phyloP scores from a whole-genome alignment of 2,329 filamentous ascomycete species.

The Capronia coronata region DNA sequence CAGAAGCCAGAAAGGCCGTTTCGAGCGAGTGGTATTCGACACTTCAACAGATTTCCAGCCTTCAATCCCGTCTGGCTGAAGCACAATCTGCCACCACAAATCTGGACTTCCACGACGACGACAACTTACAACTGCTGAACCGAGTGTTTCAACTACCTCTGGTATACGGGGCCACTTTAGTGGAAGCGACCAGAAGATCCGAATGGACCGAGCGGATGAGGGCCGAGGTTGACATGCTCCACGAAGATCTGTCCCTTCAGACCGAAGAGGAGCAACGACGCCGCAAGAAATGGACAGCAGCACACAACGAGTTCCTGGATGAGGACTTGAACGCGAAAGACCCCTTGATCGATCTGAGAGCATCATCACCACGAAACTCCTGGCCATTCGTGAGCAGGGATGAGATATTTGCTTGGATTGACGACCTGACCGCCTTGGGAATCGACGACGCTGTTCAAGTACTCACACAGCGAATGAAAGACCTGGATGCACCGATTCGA shows the following conservation, averaged over 20 bases:
- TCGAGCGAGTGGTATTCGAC: conserved; percentile 56
- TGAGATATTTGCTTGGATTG: conserved; percentile 69
- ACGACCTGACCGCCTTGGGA: conserved; percentile 57
- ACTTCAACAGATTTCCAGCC: conserved; percentile 74
- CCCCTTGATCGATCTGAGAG: conserved; percentile 75
- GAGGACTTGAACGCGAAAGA: conserved; percentile 31
- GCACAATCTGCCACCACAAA: conserved; percentile 66
- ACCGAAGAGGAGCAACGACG: conserved; percentile 89
- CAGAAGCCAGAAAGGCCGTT: conserved; percentile 59
- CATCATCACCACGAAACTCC: conserved; percentile 68
- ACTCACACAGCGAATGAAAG: conserved; percentile 67
- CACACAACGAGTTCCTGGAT: conserved; percentile 25
- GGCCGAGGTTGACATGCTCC: conserved; percentile 74
- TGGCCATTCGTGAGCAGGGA: conserved; percentile 74
- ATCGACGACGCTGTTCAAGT: conserved; percentile 64
- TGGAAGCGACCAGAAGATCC: conserved; percentile 75
- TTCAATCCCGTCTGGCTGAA: conserved; percentile 67
- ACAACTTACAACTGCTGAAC: conserved; percentile 73
- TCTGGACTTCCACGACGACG: conserved; percentile 67
- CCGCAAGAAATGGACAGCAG: conserved; percentile 76
- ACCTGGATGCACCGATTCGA: conserved; percentile 73
- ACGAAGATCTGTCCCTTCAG: conserved; percentile 86
- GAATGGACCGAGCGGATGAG: conserved; percentile 93
- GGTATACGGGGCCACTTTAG: conserved; percentile 81
- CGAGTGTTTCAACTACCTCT: conserved; percentile 77